Evolutionary conservation across 768 basidiomycete species (phyloP).

Genomic region (Pleurotus djamor): DNA sequence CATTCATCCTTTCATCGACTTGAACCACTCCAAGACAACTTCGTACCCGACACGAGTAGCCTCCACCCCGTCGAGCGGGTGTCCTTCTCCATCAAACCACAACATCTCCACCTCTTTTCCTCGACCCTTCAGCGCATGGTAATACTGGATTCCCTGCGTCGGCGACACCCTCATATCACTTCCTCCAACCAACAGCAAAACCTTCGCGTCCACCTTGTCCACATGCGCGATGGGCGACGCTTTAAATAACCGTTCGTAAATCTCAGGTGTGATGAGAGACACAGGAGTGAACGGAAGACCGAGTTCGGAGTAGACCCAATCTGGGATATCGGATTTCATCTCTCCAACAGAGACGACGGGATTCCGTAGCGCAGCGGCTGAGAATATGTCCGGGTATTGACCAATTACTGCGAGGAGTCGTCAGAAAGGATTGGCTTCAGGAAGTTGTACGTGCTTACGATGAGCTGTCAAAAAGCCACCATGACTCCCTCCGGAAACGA

Average conservation of each 20-base stretch:
- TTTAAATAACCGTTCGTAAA: slow-evolving; percentile 38
- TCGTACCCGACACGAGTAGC: slow-evolving; percentile 52
- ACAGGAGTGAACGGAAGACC: slow-evolving; percentile 25
- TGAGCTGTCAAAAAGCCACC: slow-evolving; percentile 66
- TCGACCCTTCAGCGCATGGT: slow-evolving; percentile 59
- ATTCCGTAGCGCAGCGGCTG: slow-evolving; percentile 63
- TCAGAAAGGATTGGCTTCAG: too few species aligned
- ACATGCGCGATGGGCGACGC: slow-evolving; percentile 59
- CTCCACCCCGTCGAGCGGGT: slow-evolving; percentile 65
- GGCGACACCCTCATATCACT: slow-evolving; percentile 63
- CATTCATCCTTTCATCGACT: too few species aligned
- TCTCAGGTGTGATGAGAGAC: slow-evolving; percentile 37
- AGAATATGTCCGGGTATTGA: slow-evolving; percentile 58
- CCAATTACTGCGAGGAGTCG: too few species aligned
- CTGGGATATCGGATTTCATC: slow-evolving; percentile 62
- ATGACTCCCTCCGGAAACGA: slow-evolving; percentile 67
- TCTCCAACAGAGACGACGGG: slow-evolving; percentile 67
- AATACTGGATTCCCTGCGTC: slow-evolving; percentile 59
- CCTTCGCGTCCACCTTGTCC: slow-evolving; percentile 47
- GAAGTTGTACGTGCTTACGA: too few species aligned
- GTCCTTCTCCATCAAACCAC: slow-evolving; percentile 58
- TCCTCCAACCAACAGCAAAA: slow-evolving; percentile 58
- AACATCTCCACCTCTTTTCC: slow-evolving; percentile 51
- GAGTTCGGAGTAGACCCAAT: slow-evolving; percentile 59
- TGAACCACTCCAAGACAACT: slow-evolving; percentile 50